Percentiles rank a stretch among this genome's conserved stretches.
These are phyloP conservation scores for Thraustochytrium aureum DNA, from an alignment of 352 stramenopile genomes.

Conservation along the genomic window DNA sequence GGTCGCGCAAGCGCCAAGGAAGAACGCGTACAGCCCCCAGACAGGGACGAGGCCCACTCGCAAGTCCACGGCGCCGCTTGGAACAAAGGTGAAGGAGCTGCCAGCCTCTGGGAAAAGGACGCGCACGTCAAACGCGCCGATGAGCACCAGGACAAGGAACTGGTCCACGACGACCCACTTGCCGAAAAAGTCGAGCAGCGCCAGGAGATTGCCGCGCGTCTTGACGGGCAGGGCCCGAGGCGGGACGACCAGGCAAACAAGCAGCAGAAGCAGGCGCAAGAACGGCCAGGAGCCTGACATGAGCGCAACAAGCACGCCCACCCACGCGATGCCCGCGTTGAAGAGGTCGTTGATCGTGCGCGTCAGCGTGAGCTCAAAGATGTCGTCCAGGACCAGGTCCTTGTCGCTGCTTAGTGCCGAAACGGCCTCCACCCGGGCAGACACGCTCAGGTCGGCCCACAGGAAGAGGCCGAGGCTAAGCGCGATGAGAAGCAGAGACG, in stretches of 20 bases:
- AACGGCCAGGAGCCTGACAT: conserved; percentile 22
- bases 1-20: background rate
- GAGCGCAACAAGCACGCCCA: conserved; percentile 1
- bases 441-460: background rate
- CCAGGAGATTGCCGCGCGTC: background rate
- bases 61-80: too few relatives aligned
- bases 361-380: conserved; percentile 5
- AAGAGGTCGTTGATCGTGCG: conserved; percentile 18
- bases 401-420: background rate
- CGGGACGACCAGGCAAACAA: background rate
- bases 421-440: background rate
- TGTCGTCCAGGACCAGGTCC: background rate
- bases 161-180: conserved; percentile 47
- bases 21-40: conserved; percentile 5
- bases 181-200: background rate
- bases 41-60: conserved; percentile 3
- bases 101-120: background rate
- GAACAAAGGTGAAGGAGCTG: background rate
- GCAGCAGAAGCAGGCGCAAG: background rate
- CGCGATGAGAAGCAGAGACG: background rate
- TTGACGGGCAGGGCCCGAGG: background rate
- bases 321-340: background rate
- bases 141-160: conserved; percentile 42
- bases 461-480: background rate
- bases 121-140: conserved; percentile 31